Conservation (phyloP, 768 basidiomycete species). For the Dacryopinax spathularia region DNA sequence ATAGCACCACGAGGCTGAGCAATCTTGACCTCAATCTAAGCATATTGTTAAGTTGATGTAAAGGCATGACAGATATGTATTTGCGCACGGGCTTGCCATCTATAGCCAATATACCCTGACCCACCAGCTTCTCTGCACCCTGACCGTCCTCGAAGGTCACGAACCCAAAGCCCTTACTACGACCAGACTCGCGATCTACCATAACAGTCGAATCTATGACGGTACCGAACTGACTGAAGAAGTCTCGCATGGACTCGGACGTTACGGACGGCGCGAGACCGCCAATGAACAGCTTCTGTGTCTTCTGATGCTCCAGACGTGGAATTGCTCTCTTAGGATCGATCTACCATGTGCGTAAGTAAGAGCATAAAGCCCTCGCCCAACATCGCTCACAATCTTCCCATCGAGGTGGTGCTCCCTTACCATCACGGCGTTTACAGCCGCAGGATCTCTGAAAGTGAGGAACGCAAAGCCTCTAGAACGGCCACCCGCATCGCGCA, state of each 20-base stretch:
- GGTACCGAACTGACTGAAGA: slow-evolving; percentile 86
- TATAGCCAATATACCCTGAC: slow-evolving; percentile 76
- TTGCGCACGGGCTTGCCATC: slow-evolving; percentile 80
- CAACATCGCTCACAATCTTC: slow-evolving; percentile 63
- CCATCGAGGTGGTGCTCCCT: slow-evolving; percentile 91
- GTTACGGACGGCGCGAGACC: slow-evolving; percentile 85
- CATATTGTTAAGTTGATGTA: not conserved
- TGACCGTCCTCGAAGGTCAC: slow-evolving; percentile 82
- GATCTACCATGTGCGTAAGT: slow-evolving; percentile 41
- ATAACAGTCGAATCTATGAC: slow-evolving; percentile 98
- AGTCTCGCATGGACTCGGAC: slow-evolving; percentile 82
- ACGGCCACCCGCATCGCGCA: slow-evolving; percentile 89
- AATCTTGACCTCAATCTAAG: slow-evolving; percentile 89
- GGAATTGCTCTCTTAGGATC: slow-evolving; percentile 99
- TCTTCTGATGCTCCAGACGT: slow-evolving; percentile 82
- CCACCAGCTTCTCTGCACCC: slow-evolving; percentile 79
- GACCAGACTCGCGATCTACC: slow-evolving; percentile 88
- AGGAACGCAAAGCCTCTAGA: slow-evolving; percentile 96
- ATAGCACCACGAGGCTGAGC: slow-evolving; percentile 62
- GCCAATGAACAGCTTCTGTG: slow-evolving; percentile 92
- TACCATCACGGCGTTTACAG: slow-evolving; percentile 92
- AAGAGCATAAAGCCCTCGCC: not conserved
- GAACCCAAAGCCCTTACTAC: slow-evolving; percentile 96
- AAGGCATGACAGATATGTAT: slow-evolving; percentile 1
- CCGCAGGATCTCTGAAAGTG: slow-evolving; percentile 84